phyloP scores from a whole-genome alignment of 75 land plant genomes.

The Adiantum capillusveneris region DNA sequence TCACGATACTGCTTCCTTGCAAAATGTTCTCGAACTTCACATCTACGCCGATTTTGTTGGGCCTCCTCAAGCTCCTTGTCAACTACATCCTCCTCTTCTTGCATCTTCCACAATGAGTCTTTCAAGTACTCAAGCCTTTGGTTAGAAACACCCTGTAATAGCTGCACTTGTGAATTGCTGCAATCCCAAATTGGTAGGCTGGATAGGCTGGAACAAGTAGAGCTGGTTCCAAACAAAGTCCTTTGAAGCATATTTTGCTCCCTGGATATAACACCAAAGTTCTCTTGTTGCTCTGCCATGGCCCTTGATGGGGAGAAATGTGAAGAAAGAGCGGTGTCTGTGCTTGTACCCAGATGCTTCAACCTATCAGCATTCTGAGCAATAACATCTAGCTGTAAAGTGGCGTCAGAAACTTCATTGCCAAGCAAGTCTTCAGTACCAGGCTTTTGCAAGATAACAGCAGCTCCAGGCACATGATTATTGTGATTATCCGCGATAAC shows the following conservation, averaged over 20 bases:
- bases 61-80: constrained; percentile 77
- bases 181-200: background rate
- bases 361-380: no score
- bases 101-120: constrained; percentile 7
- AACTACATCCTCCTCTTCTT: constrained; percentile 42
- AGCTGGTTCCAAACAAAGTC: background rate
- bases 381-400: no score
- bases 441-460: no score
- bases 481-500: no score
- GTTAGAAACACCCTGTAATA: background rate
- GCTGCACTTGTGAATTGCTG: background rate
- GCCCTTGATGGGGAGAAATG: background rate
- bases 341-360: no score
- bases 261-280: background rate
- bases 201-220: background rate
- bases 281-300: background rate
- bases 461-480: no score
- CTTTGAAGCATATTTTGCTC: background rate
- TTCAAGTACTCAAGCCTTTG: background rate
- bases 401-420: no score
- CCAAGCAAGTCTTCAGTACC: no score
- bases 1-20: constrained; percentile 65
- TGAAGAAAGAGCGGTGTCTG: no score
- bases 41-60: constrained; percentile 45
- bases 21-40: constrained; percentile 70